phyloP scores from a whole-genome alignment of 106 monocot species.

The Dioscorea alata region DNA sequence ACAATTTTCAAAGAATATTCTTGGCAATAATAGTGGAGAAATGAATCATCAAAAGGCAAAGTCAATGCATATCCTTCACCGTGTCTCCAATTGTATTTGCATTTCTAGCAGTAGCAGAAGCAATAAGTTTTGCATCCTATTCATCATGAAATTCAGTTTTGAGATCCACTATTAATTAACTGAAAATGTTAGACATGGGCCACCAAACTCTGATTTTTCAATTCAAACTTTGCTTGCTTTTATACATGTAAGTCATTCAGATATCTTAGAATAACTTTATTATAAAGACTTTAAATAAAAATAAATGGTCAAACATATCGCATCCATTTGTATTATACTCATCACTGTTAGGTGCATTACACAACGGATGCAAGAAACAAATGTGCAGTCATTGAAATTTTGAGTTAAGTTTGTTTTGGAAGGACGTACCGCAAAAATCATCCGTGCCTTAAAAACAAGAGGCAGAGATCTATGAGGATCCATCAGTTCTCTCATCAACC shows the following conservation, averaged over 20 bases:
- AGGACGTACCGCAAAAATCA: slow-evolving; percentile 68
- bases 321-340: neutral
- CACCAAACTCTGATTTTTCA: no score
- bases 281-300: neutral
- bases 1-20: no score
- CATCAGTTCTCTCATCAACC: slow-evolving; percentile 73
- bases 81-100: no score
- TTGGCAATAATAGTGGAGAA: no score
- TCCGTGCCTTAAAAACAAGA: slow-evolving; percentile 65
- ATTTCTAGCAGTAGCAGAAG: no score
- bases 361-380: neutral
- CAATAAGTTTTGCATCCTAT: no score
- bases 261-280: neutral
- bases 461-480: slow-evolving; percentile 96
- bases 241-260: neutral
- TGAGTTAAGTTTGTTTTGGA: neutral
- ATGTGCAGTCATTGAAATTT: neutral
- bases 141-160: no score
- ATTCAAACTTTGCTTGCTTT: neutral
- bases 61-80: no score
- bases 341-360: neutral
- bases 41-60: no score
- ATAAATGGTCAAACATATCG: neutral
- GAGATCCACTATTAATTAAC: no score
- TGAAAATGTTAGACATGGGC: no score